Percentiles rank a stretch among this genome's conserved stretches.
These are phyloP conservation scores for Wickerhamiella qilinensis DNA, from an alignment of 805 yeast species.

Conservation along the genomic window DNA sequence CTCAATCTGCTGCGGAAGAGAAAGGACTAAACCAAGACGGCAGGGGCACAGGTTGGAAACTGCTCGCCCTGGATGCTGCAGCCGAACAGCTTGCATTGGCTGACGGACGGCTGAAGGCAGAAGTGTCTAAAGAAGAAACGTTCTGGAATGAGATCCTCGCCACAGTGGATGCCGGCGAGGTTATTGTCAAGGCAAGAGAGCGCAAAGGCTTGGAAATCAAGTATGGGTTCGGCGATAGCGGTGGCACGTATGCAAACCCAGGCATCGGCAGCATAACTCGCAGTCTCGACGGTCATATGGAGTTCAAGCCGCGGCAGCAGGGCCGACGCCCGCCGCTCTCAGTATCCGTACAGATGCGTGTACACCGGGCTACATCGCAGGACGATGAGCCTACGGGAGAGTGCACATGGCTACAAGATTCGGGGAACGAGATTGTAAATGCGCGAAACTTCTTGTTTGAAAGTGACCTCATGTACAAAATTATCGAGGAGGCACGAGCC, in stretches of 20 bases:
- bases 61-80: constrained; percentile 46
- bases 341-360: constrained; percentile 35
- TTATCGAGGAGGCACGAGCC: constrained; percentile 58
- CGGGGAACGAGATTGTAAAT: constrained; percentile 32
- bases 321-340: constrained; percentile 34
- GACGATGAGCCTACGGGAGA: constrained; percentile 23
- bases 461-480: constrained; percentile 68
- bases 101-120: constrained; percentile 33
- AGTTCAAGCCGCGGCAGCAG: constrained; percentile 25
- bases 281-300: constrained; percentile 28
- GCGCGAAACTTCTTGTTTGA: constrained; percentile 72
- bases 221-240: constrained; percentile 85
- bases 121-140: constrained; percentile 41
- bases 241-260: constrained; percentile 55
- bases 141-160: constrained; percentile 46
- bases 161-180: constrained; percentile 34
- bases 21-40: constrained; percentile 3
- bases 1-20: background rate
- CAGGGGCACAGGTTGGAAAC: constrained; percentile 54
- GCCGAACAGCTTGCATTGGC: constrained; percentile 35
- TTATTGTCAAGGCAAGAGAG: constrained; percentile 48
- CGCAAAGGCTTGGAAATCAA: constrained; percentile 56
- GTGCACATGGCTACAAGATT: constrained; percentile 2
- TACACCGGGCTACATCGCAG: too few species aligned
- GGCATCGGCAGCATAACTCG: constrained; percentile 41